Evolutionary conservation across 108 stramenopile species (phyloP).

Genomic region (Fragilaria radians): DNA sequence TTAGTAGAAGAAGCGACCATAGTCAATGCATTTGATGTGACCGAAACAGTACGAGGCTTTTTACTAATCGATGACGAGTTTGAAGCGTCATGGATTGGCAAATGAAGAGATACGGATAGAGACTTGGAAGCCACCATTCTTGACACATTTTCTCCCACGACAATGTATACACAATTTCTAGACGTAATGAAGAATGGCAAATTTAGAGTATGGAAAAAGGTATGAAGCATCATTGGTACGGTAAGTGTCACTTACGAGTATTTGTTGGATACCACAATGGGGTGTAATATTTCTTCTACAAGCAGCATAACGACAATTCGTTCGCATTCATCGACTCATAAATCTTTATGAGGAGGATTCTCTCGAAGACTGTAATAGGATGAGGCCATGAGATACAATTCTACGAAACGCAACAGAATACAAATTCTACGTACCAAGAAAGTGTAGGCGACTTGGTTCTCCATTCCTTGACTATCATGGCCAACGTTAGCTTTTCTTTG

Average conservation of each 20-base stretch:
- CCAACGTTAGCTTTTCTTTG: constrained; percentile 43
- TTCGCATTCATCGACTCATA: constrained; percentile 62
- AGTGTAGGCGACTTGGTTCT: constrained; percentile 42
- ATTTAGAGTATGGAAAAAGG: background rate
- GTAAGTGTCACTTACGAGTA: constrained; percentile 35
- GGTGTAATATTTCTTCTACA: constrained; percentile 42
- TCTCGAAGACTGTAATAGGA: constrained; percentile 35
- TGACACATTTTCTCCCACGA: constrained; percentile 15
- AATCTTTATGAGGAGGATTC: constrained; percentile 60
- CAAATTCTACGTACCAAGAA: constrained; percentile 21
- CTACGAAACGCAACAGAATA: background rate
- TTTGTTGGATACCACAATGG: constrained; percentile 36
- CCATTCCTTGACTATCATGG: constrained; percentile 71
- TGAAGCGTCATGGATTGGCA: background rate
- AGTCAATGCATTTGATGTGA: background rate
- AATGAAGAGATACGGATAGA: background rate
- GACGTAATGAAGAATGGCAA: background rate
- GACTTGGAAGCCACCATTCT: constrained; percentile 11
- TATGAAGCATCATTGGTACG: background rate
- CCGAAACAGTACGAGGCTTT: background rate
- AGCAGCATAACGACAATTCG: constrained; percentile 41
- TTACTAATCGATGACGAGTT: background rate
- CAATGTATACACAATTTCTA: constrained; percentile 20
- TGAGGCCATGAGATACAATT: constrained; percentile 9
- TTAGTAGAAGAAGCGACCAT: background rate